Conservation (phyloP, 2,329 filamentous ascomycete genomes). For the Colletotrichum scovillei region DNA sequence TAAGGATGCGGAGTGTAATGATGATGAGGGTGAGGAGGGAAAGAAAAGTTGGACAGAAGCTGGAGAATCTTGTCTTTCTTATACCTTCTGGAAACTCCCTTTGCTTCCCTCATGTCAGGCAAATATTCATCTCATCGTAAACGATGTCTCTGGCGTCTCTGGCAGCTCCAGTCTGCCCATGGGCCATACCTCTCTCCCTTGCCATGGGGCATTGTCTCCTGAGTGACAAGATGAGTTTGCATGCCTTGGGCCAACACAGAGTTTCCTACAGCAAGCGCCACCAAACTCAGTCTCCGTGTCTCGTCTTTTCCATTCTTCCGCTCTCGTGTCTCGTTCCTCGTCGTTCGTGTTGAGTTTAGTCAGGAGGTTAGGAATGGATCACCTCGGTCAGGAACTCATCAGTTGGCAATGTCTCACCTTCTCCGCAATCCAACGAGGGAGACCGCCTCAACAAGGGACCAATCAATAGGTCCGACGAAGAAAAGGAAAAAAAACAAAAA, state of each 20-base stretch:
- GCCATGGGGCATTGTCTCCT: conserved; percentile 13
- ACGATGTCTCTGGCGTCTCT: not conserved
- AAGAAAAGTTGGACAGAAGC: not conserved
- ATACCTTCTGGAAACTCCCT: conserved; percentile 22
- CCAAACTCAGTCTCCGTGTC: not conserved
- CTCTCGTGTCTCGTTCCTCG: conserved; percentile 3
- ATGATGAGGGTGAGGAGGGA: conserved; percentile 32
- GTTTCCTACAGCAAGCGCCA: not conserved
- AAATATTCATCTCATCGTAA: not conserved
- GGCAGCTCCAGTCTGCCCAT: not conserved
- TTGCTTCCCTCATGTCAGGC: not conserved
- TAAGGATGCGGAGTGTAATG: conserved; percentile 31
- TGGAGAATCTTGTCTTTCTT: conserved; percentile 15
- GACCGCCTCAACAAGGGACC: conserved; percentile 23
- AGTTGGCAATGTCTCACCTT: conserved; percentile 27
- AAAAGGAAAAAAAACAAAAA: not conserved
- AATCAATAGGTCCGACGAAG: conserved; percentile 10
- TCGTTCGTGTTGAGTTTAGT: not conserved
- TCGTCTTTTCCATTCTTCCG: not conserved
- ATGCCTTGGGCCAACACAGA: not conserved
- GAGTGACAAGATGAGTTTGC: conserved; percentile 28
- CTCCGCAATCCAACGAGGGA: conserved; percentile 33
- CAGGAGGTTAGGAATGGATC: conserved; percentile 34
- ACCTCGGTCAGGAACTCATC: conserved; percentile 14
- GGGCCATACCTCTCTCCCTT: conserved; percentile 2